These are phyloP conservation scores for Annulohypoxylon truncatum DNA, from an alignment of 2,329 filamentous ascomycete species.

Conservation along the genomic window DNA sequence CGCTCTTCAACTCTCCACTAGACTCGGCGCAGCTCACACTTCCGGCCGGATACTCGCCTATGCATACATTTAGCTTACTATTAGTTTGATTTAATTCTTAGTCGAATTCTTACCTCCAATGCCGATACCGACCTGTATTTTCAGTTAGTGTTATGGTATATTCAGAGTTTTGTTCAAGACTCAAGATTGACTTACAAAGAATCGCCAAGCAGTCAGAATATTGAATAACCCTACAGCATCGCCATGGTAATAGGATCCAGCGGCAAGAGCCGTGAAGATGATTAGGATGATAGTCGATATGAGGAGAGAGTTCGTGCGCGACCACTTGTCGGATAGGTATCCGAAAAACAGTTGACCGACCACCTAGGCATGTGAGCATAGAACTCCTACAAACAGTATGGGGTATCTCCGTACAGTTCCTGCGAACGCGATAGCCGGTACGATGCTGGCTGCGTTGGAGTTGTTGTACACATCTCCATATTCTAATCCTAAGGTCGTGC, in stretches of 20 bases:
- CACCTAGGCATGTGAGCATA: constrained; percentile 56
- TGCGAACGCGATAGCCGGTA: constrained; percentile 85
- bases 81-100: background rate
- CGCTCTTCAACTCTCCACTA: constrained; percentile 81
- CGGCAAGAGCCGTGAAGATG: constrained; percentile 82
- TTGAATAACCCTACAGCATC: constrained; percentile 78
- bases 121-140: constrained; percentile 69
- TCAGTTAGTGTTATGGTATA: constrained; percentile 23
- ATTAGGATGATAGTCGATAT: constrained; percentile 86
- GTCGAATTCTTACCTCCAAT: constrained; percentile 70
- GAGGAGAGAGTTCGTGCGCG: constrained; percentile 83
- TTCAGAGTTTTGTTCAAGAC: background rate
- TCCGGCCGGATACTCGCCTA: constrained; percentile 82
- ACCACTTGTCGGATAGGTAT: constrained; percentile 84
- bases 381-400: background rate
- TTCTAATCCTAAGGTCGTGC: constrained; percentile 76
- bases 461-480: constrained; percentile 77
- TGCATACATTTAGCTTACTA: constrained; percentile 31
- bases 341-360: constrained; percentile 85
- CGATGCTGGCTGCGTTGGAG: constrained; percentile 77
- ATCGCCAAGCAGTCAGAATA: constrained; percentile 83
- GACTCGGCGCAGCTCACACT: constrained; percentile 87
- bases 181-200: constrained; percentile 70
- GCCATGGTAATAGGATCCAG: constrained; percentile 81
- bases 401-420: constrained; percentile 65